phyloP scores from a whole-genome alignment of 1,284 basidiomycete species.

The Coriolopsis trogii region DNA sequence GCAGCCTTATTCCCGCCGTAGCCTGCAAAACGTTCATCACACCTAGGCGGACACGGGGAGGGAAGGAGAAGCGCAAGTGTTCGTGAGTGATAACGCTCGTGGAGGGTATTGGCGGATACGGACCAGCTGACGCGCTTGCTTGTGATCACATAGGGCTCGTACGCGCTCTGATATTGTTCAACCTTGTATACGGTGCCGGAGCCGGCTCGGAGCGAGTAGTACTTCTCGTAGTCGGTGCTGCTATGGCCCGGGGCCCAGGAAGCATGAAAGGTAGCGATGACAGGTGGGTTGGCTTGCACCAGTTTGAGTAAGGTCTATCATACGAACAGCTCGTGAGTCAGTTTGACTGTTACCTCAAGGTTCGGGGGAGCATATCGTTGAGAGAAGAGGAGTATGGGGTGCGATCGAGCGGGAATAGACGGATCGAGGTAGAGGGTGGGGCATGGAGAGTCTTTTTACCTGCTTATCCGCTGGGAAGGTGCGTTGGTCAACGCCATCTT shows the following conservation, averaged over 20 bases:
- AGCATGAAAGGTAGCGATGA: conserved; percentile 74
- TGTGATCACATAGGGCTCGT: conserved; percentile 85
- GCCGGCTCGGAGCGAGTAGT: conserved; percentile 53
- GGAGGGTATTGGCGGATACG: conserved; percentile 22
- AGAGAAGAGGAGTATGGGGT: too few relatives aligned
- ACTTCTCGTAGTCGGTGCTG: conserved; percentile 74
- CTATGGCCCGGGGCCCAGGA: conserved; percentile 80
- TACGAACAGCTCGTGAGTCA: background rate
- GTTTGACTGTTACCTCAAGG: background rate
- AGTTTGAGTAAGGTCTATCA: conserved; percentile 60
- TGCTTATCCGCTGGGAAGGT: conserved; percentile 69
- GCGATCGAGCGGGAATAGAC: too few relatives aligned
- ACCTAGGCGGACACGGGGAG: conserved; percentile 46
- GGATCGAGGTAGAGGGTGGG: background rate
- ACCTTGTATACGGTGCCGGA: conserved; percentile 76
- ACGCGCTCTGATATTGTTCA: conserved; percentile 73
- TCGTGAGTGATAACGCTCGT: too few relatives aligned
- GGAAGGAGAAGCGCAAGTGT: conserved; percentile 3
- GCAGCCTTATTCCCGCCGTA: conserved; percentile 79
- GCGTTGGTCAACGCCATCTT: conserved; percentile 58
- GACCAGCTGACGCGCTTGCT: conserved; percentile 76
- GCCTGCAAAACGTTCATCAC: conserved; percentile 87
- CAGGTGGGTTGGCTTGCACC: conserved; percentile 47
- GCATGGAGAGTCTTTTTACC: conserved; percentile 40
- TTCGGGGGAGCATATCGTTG: background rate